Conservation (phyloP, 257 asterid genomes). For the Lantana camara region DNA sequence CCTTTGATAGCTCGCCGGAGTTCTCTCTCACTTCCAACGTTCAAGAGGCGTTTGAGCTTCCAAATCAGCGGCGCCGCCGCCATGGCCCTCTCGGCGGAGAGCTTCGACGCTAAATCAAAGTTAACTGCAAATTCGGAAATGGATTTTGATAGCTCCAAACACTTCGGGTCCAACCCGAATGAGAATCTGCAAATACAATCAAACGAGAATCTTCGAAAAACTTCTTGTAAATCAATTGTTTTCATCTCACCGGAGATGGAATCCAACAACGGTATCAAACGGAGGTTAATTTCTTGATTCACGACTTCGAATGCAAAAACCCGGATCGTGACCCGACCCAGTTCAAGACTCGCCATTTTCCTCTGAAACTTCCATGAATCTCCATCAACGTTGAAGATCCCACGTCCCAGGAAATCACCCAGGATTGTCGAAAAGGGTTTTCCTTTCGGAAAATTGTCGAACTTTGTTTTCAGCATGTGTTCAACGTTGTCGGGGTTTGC, state of each 20-base stretch:
- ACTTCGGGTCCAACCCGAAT: constrained; percentile 42
- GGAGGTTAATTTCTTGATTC: constrained; percentile 28
- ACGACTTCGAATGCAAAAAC: constrained; percentile 38
- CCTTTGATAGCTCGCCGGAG: constrained; percentile 25
- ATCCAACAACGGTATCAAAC: constrained; percentile 34
- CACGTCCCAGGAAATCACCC: constrained; percentile 57
- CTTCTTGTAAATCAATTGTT: constrained; percentile 38
- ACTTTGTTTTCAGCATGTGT: constrained; percentile 53
- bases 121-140: constrained; percentile 32
- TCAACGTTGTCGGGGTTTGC: constrained; percentile 56
- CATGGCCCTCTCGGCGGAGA: constrained; percentile 47
- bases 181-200: constrained; percentile 41
- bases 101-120: constrained; percentile 41
- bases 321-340: constrained; percentile 39
- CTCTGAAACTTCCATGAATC: constrained; percentile 49
- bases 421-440: constrained; percentile 51
- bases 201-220: constrained; percentile 40
- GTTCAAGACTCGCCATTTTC: constrained; percentile 51
- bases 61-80: constrained; percentile 32
- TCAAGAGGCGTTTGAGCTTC: constrained; percentile 37
- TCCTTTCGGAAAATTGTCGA: constrained; percentile 52
- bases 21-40: constrained; percentile 35
- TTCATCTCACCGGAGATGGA: neutral
- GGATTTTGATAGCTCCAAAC: constrained; percentile 32
- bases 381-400: constrained; percentile 65